Evolutionary conservation across 2,329 filamentous ascomycete species (phyloP).

Genomic region (Hyphodiscus sp.): DNA sequence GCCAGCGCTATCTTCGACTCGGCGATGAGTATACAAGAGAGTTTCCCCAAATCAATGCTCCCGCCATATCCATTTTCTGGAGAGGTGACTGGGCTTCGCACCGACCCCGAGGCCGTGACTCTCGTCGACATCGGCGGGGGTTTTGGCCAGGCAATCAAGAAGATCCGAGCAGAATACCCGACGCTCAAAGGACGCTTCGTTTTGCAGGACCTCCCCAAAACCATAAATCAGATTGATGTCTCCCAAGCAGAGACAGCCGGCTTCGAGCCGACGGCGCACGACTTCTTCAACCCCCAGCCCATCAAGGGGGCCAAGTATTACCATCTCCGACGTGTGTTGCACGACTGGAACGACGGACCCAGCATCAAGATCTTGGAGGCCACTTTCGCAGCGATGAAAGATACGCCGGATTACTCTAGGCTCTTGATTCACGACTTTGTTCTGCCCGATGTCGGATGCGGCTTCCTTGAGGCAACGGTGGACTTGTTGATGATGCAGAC

Average conservation of each 20-base stretch:
- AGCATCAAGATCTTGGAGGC: conserved; percentile 14
- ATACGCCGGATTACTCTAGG: conserved; percentile 14
- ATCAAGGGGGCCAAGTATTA: conserved; percentile 18
- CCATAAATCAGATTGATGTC: conserved; percentile 13
- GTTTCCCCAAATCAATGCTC: background rate
- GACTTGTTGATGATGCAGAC: conserved; percentile 22
- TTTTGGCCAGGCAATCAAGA: conserved; percentile 18
- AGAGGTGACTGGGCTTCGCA: background rate
- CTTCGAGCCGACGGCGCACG: conserved; percentile 29
- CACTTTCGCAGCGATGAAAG: conserved; percentile 14
- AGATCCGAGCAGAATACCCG: conserved; percentile 15
- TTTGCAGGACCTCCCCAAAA: conserved; percentile 18
- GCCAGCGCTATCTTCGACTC: background rate
- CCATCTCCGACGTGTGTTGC: conserved; percentile 20
- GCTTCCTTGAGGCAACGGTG: conserved; percentile 19
- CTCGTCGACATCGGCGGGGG: conserved; percentile 23
- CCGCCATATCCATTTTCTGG: background rate
- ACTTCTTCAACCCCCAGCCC: conserved; percentile 23
- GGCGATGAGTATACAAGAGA: background rate
- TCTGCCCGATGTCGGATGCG: conserved; percentile 16
- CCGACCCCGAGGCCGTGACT: conserved; percentile 8
- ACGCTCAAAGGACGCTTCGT: conserved; percentile 19
- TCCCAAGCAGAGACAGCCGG: conserved; percentile 7
- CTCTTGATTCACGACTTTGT: conserved; percentile 21
- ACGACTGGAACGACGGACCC: conserved; percentile 21